These are phyloP conservation scores for Metarhizium guizhouense DNA, from an alignment of 2,329 filamentous ascomycete species.

Conservation along the genomic window DNA sequence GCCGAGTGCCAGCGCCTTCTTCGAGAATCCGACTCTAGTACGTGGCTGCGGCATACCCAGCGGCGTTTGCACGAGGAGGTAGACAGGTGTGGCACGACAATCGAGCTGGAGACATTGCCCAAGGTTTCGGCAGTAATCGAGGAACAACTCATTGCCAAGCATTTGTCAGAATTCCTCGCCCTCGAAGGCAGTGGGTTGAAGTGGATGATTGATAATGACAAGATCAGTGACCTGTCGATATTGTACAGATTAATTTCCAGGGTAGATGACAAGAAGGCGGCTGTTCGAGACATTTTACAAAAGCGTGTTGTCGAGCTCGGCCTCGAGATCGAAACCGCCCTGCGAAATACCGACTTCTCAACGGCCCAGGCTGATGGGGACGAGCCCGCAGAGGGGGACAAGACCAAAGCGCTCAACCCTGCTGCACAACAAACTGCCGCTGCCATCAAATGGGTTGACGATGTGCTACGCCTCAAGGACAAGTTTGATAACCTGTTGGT, in stretches of 20 bases:
- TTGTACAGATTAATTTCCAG: slow-evolving; percentile 72
- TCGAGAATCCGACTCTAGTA: slow-evolving; percentile 67
- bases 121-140: slow-evolving; percentile 76
- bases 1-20: slow-evolving; percentile 67
- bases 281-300: slow-evolving; percentile 63
- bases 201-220: slow-evolving; percentile 88
- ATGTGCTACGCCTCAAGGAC: slow-evolving; percentile 75
- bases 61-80: slow-evolving; percentile 71
- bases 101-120: slow-evolving; percentile 61
- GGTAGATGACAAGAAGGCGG: slow-evolving; percentile 64
- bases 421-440: slow-evolving; percentile 75
- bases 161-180: slow-evolving; percentile 72
- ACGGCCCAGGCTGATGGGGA: slow-evolving; percentile 32
- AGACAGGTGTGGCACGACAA: slow-evolving; percentile 72
- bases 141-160: slow-evolving; percentile 65
- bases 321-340: slow-evolving; percentile 65
- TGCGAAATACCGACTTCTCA: slow-evolving; percentile 48
- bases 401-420: slow-evolving; percentile 27
- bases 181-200: slow-evolving; percentile 78
- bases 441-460: slow-evolving; percentile 91
- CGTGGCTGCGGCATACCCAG: slow-evolving; percentile 71
- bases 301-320: slow-evolving; percentile 72
- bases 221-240: slow-evolving; percentile 66
- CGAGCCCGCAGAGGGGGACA: slow-evolving; percentile 35
- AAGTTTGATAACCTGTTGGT: slow-evolving; percentile 80